A percentile compares a stretch with the other conserved stretches of the same genome.
These are phyloP conservation scores for Croton laevigatus DNA, from an alignment of 441 rosid genomes.

Conservation along the genomic window DNA sequence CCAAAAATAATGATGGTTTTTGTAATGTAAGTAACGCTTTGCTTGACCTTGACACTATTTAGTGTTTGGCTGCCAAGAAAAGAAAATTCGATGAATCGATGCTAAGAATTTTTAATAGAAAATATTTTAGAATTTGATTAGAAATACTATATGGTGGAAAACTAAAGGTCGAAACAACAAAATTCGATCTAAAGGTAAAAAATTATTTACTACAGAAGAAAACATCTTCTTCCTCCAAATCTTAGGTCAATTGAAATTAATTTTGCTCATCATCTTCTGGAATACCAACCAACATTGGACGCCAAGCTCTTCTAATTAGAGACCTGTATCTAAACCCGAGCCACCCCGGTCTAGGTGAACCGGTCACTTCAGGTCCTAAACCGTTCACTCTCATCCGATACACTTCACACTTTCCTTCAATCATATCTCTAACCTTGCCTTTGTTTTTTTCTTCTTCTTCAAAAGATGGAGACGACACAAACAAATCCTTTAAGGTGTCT, in stretches of 20 bases:
- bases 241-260: neutral
- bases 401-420: conserved; percentile 35
- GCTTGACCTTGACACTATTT: no score
- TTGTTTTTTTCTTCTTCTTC: conserved; percentile 28
- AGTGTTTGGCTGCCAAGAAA: neutral
- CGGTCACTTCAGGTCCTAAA: conserved; percentile 23
- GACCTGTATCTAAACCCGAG: conserved; percentile 61
- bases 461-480: conserved; percentile 37
- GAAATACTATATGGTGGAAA: neutral
- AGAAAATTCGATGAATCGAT: neutral
- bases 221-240: neutral
- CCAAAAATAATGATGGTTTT: neutral
- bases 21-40: neutral
- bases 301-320: conserved; percentile 67
- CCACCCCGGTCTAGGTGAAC: conserved; percentile 58
- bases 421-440: conserved; percentile 19
- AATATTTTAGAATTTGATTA: no score
- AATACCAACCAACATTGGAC: conserved; percentile 67
- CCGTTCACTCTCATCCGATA: conserved; percentile 33
- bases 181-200: neutral
- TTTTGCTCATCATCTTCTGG: conserved; percentile 43
- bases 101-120: neutral
- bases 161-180: neutral
- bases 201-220: conserved; percentile 2
- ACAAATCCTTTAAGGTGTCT: conserved; percentile 57